These are phyloP conservation scores for Fomitopsis pinicola DNA, from an alignment of 1,284 basidiomycete genomes.

Conservation along the genomic window DNA sequence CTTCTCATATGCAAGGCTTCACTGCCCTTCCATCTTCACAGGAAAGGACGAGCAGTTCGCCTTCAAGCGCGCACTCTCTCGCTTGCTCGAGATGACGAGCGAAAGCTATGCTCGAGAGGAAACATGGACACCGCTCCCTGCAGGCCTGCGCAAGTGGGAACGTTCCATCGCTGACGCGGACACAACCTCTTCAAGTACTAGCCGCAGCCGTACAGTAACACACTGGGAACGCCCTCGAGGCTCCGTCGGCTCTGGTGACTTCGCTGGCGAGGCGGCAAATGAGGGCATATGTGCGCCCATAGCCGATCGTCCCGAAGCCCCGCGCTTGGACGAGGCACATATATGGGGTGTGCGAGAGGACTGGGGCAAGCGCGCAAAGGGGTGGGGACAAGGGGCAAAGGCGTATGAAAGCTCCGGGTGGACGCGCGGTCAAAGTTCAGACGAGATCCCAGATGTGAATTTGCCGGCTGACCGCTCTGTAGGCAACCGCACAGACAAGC, in stretches of 20 bases:
- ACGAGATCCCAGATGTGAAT: too few species aligned
- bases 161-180: neutral
- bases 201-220: neutral
- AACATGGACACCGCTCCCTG: conserved; percentile 41
- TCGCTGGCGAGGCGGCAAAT: conserved; percentile 23
- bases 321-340: conserved; percentile 35
- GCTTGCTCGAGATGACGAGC: conserved; percentile 64
- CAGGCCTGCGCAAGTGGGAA: conserved; percentile 36
- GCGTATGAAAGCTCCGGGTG: conserved; percentile 1
- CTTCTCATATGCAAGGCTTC: neutral
- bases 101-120: conserved; percentile 41
- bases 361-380: conserved; percentile 31
- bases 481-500: too few species aligned
- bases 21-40: conserved; percentile 8
- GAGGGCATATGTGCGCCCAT: neutral
- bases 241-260: conserved; percentile 14
- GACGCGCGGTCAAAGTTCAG: neutral
- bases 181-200: neutral
- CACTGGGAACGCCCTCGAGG: conserved; percentile 1
- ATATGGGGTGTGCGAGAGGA: conserved; percentile 43
- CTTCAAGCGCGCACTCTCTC: conserved; percentile 65
- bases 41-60: conserved; percentile 67
- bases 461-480: too few species aligned
- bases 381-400: conserved; percentile 8
- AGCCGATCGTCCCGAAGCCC: conserved; percentile 31